Evolutionary conservation across 2,329 filamentous ascomycete genomes (phyloP).

Genomic region (Chaetomiaceae sp.): DNA sequence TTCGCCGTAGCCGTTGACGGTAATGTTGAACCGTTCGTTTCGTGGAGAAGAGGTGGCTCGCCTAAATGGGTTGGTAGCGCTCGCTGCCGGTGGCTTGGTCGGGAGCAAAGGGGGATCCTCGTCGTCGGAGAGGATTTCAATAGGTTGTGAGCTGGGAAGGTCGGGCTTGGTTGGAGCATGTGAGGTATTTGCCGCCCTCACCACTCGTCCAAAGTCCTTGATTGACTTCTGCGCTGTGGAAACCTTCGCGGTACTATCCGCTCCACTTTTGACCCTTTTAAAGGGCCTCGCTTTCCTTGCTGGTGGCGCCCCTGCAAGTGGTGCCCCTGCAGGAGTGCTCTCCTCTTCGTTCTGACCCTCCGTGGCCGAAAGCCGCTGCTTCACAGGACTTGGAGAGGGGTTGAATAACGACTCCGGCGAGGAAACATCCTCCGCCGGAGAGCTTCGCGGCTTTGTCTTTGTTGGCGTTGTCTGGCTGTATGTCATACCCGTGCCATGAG

Average conservation of each 20-base stretch:
- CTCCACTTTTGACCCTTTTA: constrained; percentile 23
- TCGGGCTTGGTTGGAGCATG: not conserved
- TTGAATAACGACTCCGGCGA: not conserved
- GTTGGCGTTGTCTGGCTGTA: not conserved
- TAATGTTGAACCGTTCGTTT: too few species aligned
- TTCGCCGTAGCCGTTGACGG: not conserved
- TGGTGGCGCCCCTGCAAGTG: not conserved
- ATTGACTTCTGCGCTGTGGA: constrained; percentile 10
- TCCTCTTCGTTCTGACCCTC: constrained; percentile 37
- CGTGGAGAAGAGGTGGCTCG: not conserved
- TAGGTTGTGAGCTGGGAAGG: not conserved
- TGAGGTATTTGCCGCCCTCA: not conserved
- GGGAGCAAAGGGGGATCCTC: constrained; percentile 2
- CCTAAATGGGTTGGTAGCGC: not conserved
- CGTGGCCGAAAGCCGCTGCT: not conserved
- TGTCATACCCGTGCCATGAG: not conserved
- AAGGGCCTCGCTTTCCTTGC: constrained; percentile 12
- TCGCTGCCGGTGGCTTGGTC: not conserved
- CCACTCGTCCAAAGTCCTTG: constrained; percentile 10
- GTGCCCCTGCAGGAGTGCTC: too few species aligned
- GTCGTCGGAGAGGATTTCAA: constrained; percentile 8
- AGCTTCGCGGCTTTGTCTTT: not conserved
- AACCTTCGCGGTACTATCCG: not conserved
- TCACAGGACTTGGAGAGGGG: not conserved
- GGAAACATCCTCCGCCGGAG: not conserved